Base-by-base conservation (phyloP, 257 asterid genomes). In the Cynanchum wilfordii region DNA sequence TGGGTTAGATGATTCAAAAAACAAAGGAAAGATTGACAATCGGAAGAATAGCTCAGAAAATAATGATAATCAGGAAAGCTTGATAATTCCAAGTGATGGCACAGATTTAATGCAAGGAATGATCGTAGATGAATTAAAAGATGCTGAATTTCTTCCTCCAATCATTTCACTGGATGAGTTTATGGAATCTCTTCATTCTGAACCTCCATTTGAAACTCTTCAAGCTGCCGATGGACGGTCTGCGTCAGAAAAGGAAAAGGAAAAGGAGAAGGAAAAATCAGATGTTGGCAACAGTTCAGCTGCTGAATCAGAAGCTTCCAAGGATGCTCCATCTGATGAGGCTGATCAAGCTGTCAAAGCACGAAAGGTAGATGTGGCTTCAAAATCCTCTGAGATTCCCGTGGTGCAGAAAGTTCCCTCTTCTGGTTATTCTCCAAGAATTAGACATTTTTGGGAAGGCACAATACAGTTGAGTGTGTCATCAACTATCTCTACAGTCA, bases 101-200 rank as follows among this genome's bases (percentile, higher is more conserved):
- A 79, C 94, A 40, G 99, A 95, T 85, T 78, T 90, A 45, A 90
- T 95, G 98, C 99, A 95, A 81, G 97, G 97, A 78, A 87, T 92
- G 87, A 92, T 90, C 57, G 98, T 85, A 73, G 99, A 92, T 70
- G 99, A 95, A 80, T 62, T 92, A 69, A 95, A 90, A 83, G 96
- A 95, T 81, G 87, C 90, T 2, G 96, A 86, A 57, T 81, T 83
- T 81, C 88, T 95, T 70, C 98, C 98, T 57, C 98, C 99, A 22
- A 92, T 95, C 59, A 96, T 95, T 75, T 92, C 97, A 2, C 73
- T 95, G 72, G 98, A 89, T 73, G 99, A 95, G 82, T 95, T 95
- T 73, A 90, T 95, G 99, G 99, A 95, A 79, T 95, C 97, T 77
- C 98, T 92, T 29, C 76, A 95, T 76, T 76, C 93, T 70, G 99